Base-by-base conservation (phyloP, 306 rosid genomes). In the Calophaca sinica region DNA sequence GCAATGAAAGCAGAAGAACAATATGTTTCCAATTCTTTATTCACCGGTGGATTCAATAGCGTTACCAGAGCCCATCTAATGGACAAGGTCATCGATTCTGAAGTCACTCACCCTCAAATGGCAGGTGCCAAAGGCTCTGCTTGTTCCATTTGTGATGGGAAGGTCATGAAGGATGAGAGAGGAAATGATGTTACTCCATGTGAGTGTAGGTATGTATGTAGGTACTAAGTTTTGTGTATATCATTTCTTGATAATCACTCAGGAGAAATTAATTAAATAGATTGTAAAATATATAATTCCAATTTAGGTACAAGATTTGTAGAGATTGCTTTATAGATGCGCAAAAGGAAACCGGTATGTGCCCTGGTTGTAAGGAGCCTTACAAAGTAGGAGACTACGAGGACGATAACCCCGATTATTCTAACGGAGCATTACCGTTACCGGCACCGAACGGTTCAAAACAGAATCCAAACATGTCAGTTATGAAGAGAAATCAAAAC, bases 21-120 rank as follows among this genome's bases (percentile, higher is more conserved):
- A 60, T 91, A 93, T 36, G 92, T 93, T 36, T 87, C 98, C 0
- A 93, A 91, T 79, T 93, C 98, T 1, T 80, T 93, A 12, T 93
- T 93, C 36, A 93, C 98, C 0, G 97, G 97, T 0, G 98, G 98
- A 53, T 93, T 91, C 91, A 91, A 93, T 4, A 93, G 98, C 63
- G 94, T 91, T 0, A 93, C 98, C 0, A 82, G 97, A 15, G 97
- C 98, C 0, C 98, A 91, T 81, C 76, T 93, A 9, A 93, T 93
- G 98, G 98, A 93, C 62, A 93, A 89, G 82, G 98, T 91, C 4
- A 93, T 93, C 3, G 96, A 93, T 60, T 89, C 98, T 0, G 94
- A 89, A 73, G 98, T 93, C 0, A 84, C 63, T 44, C 97, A 93
- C 78, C 97, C 98, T 45, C 98, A 93, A 53, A 93, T 93, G 97